Evolutionary conservation across 2,329 filamentous ascomycete species (phyloP).

Genomic region (Claviceps arundinis): DNA sequence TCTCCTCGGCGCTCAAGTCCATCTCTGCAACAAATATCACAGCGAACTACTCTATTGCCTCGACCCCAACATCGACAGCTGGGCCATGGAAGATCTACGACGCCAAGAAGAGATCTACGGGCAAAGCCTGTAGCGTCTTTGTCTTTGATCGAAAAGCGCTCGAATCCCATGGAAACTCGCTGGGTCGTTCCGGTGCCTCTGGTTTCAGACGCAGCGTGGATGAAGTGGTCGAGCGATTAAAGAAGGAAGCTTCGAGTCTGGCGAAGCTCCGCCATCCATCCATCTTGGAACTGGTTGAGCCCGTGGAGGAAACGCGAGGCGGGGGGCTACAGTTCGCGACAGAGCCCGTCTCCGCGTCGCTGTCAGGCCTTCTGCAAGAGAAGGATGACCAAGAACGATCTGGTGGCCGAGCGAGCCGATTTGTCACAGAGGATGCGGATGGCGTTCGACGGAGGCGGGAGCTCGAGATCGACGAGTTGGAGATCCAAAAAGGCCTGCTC

Average conservation of each 20-base stretch:
- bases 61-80: conserved; percentile 61
- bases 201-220: conserved; percentile 71
- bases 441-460: conserved; percentile 63
- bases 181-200: conserved; percentile 35
- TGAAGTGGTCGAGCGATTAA: conserved; percentile 80
- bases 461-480: conserved; percentile 87
- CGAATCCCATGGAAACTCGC: conserved; percentile 38
- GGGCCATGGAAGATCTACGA: conserved; percentile 98
- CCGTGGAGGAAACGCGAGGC: conserved; percentile 83
- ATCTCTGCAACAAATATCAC: conserved; percentile 83
- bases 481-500: conserved; percentile 90
- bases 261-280: conserved; percentile 83
- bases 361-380: conserved; percentile 68
- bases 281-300: conserved; percentile 83
- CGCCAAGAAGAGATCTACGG: conserved; percentile 90
- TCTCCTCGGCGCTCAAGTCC: conserved; percentile 85
- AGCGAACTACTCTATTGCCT: conserved; percentile 75
- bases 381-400: conserved; percentile 76
- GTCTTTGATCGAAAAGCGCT: conserved; percentile 85
- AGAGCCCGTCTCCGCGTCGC: conserved; percentile 78
- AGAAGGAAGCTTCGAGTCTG: conserved; percentile 80
- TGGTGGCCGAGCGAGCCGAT: conserved; percentile 62
- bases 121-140: conserved; percentile 80
- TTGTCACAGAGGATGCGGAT: conserved; percentile 66
- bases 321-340: conserved; percentile 94